These are phyloP conservation scores for Mycena filopes DNA, from an alignment of 768 basidiomycete species.

Conservation along the genomic window DNA sequence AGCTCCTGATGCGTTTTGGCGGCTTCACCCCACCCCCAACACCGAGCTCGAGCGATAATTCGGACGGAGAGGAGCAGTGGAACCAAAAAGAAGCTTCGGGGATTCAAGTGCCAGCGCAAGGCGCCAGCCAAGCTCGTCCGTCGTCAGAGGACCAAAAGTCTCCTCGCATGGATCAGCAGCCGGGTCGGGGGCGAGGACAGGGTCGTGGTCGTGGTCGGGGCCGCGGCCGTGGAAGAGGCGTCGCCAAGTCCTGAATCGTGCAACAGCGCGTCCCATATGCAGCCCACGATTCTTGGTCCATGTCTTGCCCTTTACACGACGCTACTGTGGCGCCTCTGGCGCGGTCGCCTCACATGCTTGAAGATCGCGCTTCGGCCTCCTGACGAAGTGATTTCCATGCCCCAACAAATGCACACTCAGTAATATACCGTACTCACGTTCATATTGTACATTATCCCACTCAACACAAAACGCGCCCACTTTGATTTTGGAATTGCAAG, in stretches of 20 bases:
- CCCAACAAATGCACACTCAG: constrained; percentile 3
- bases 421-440: constrained; percentile 28
- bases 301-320: constrained; percentile 16
- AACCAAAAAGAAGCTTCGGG: constrained; percentile 14
- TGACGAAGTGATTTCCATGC: background rate
- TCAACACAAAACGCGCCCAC: background rate
- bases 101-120: constrained; percentile 24
- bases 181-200: constrained; percentile 51
- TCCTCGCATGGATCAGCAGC: constrained; percentile 21
- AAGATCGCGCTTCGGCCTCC: constrained; percentile 15
- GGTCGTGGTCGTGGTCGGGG: constrained; percentile 53
- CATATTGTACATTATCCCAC: constrained; percentile 28
- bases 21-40: constrained; percentile 60
- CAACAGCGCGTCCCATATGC: background rate
- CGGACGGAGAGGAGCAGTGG: constrained; percentile 28
- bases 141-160: constrained; percentile 15
- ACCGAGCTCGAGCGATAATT: constrained; percentile 29
- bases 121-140: constrained; percentile 18
- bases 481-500: background rate
- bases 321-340: constrained; percentile 3
- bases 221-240: constrained; percentile 47
- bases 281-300: constrained; percentile 21
- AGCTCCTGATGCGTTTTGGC: constrained; percentile 62
- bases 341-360: background rate
- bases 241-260: constrained; percentile 29